A percentile compares a stretch with the other conserved stretches of the same genome.
Evolutionary conservation across 116 monocot species (phyloP).

Genomic region (Zostera marina): DNA sequence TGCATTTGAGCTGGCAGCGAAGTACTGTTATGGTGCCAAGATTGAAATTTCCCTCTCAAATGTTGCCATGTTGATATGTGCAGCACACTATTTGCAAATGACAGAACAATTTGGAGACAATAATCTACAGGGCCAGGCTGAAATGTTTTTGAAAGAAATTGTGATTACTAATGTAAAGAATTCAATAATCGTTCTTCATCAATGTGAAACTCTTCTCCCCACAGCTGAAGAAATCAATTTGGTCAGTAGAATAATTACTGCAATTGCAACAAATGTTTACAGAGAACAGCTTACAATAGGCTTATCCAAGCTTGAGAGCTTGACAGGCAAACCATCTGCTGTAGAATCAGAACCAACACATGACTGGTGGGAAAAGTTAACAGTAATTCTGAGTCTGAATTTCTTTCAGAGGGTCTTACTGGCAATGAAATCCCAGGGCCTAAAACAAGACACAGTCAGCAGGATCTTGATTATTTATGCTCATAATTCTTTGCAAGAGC

Average conservation of each 20-base stretch:
- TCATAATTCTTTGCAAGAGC: conserved; percentile 36
- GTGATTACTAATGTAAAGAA: conserved; percentile 38
- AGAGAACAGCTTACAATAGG: conserved; percentile 65
- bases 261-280: conserved; percentile 46
- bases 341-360: conserved; percentile 17
- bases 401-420: conserved; percentile 49
- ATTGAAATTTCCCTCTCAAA: conserved; percentile 52
- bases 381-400: conserved; percentile 36
- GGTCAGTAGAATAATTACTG: conserved; percentile 27
- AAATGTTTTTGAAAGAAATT: conserved; percentile 44
- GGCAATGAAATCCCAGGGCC: conserved; percentile 53
- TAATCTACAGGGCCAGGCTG: conserved; percentile 40
- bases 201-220: conserved; percentile 50
- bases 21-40: conserved; percentile 63
- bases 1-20: conserved; percentile 77
- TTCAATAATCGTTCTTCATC: conserved; percentile 46
- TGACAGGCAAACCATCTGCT: conserved; percentile 2
- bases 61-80: conserved; percentile 54
- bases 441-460: conserved; percentile 58
- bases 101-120: conserved; percentile 68
- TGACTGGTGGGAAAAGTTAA: conserved; percentile 59
- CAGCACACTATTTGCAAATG: conserved; percentile 62
- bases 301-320: conserved; percentile 48
- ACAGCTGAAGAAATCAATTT: conserved; percentile 53
- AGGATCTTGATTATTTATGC: conserved; percentile 64